Base-by-base conservation (phyloP, 495 filamentous ascomycete species). In the Penicillium antarcticum region DNA sequence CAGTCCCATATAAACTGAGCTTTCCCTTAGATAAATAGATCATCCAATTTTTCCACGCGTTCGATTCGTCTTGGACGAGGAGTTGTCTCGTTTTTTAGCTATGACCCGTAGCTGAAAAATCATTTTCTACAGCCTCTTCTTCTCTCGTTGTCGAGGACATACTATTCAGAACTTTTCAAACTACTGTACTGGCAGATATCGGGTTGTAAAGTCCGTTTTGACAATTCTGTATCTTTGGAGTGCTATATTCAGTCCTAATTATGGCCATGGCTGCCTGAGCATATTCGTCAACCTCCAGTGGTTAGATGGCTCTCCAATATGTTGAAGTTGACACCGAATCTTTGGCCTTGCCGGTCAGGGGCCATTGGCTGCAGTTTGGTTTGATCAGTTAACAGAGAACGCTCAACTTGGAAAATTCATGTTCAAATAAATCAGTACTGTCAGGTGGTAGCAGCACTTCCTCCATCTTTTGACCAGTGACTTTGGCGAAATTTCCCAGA, bases 391-490 rank as follows among this genome's bases (percentile, higher is more conserved):
- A 42, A 35, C 14, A 32, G 14, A 37, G n/a, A 7, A 51, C 17
- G 24, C 11, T 21, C 18, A 23, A 32, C 34, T 17, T n/a, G n/a
- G 7, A 39, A 42, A 18, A 51, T 39, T 26, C 34, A 51, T 39
- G 37, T 1, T 51, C 39, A n/a, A 42, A 42, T 19, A 51, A 51
- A 42, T 12, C 24, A 29, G 43, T 51, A 10, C 43, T 43, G 4
- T n/a, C 39, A 13, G 37, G 38, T 26, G 34, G 13, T 24, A 42
- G 37, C 18, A 39, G 37, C 11, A 2, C 10, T 21, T 21, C 37
- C 1, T 39, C 37, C 18, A 21, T 7, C 1, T 0, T 1, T 39
- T 39, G 37, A 12, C 37, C 17, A 1, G 37, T 39, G 3, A 1
- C 37, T 39, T 21, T 21, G 37, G 37, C 37, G 11, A 1, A 21